Percentiles rank a stretch among this genome's conserved stretches.
These are phyloP conservation scores for Nicotiana undulata DNA, from an alignment of 257 asterid genomes.

Conservation along the genomic window DNA sequence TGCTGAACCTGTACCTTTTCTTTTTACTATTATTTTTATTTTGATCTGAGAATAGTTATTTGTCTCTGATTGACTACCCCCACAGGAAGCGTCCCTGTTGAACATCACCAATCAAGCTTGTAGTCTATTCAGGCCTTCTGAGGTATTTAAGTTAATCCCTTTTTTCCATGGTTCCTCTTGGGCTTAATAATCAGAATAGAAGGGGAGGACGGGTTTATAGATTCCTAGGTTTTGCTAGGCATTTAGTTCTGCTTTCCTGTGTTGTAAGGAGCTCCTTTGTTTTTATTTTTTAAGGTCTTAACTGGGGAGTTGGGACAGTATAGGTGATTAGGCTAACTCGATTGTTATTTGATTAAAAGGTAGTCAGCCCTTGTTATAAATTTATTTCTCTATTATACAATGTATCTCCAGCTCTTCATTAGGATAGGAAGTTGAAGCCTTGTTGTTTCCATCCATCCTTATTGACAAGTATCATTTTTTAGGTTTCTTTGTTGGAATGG, in stretches of 20 bases:
- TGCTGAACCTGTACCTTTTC: background rate
- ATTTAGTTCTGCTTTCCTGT: background rate
- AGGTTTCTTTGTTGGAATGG: slow-evolving; percentile 89
- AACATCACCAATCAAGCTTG: slow-evolving; percentile 85
- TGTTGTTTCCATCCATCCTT: background rate
- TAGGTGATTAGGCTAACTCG: background rate
- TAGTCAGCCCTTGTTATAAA: background rate
- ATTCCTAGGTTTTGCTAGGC: background rate
- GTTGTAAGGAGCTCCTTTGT: background rate
- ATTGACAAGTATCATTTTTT: slow-evolving; percentile 12
- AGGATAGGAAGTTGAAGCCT: background rate
- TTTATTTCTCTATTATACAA: background rate
- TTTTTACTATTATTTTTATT: background rate
- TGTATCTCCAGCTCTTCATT: background rate
- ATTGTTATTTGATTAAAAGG: background rate
- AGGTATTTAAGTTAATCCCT: slow-evolving; percentile 41
- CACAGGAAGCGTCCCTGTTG: slow-evolving; percentile 85
- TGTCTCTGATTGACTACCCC: slow-evolving; percentile 4
- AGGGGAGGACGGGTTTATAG: background rate
- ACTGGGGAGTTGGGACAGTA: background rate
- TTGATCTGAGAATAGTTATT: slow-evolving; percentile 11
- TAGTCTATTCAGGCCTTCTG: slow-evolving; percentile 62
- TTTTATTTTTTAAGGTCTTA: background rate
- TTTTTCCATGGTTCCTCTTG: background rate
- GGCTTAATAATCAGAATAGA: background rate